Percentiles rank a stretch among this genome's conserved stretches.
These are phyloP conservation scores for Teratosphaeria epicoccoides DNA, from an alignment of 2,329 filamentous ascomycete species.

Conservation along the genomic window DNA sequence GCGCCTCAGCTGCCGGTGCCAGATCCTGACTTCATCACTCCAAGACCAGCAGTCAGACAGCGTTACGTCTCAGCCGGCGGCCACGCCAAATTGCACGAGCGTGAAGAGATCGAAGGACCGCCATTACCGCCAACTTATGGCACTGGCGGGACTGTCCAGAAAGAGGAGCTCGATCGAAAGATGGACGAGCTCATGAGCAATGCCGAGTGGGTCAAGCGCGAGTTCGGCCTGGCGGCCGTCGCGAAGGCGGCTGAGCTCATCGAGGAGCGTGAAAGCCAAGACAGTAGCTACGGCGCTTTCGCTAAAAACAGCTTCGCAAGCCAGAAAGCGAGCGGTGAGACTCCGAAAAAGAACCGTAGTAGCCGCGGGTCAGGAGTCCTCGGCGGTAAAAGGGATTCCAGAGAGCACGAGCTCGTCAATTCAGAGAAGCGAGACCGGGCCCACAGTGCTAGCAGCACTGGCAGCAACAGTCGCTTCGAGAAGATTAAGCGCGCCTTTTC, in stretches of 20 bases:
- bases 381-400: background rate
- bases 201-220: slow-evolving; percentile 4
- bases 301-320: background rate
- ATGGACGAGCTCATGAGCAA: slow-evolving; percentile 3
- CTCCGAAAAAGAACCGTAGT: background rate
- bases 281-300: background rate
- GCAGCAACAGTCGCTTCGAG: slow-evolving; percentile 1
- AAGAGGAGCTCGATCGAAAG: slow-evolving; percentile 7
- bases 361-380: background rate
- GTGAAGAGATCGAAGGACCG: slow-evolving; percentile 13
- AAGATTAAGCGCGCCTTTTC: slow-evolving; percentile 7
- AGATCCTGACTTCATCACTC: slow-evolving; percentile 13
- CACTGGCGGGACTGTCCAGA: slow-evolving; percentile 3
- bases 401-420: background rate
- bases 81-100: slow-evolving; percentile 12
- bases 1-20: slow-evolving; percentile 2
- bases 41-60: slow-evolving; percentile 12
- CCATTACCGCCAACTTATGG: background rate
- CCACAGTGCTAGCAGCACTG: slow-evolving; percentile 5
- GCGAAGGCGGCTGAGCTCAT: background rate
- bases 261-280: background rate
- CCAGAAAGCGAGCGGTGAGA: background rate
- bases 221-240: slow-evolving; percentile 7
- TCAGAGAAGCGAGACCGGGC: slow-evolving; percentile 9
- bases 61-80: slow-evolving; percentile 22